Conservation (phyloP, 2,329 filamentous ascomycete species). For the Fusarium nygamai region DNA sequence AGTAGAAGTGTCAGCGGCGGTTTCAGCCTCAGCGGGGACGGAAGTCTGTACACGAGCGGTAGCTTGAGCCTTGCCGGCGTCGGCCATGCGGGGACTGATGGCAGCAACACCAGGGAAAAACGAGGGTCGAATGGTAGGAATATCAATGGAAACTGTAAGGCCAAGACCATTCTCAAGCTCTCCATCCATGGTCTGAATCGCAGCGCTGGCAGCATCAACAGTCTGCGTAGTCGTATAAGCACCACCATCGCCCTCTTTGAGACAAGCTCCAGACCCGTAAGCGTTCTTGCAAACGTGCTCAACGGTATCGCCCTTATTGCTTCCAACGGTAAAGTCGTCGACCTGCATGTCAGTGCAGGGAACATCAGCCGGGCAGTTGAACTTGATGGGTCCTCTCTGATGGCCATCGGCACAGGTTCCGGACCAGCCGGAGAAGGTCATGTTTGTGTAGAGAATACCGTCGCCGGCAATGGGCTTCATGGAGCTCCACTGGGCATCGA, state of each 20-base stretch:
- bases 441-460: slow-evolving; percentile 33
- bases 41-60: not conserved
- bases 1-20: not conserved
- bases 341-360: slow-evolving; percentile 36
- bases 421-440: slow-evolving; percentile 36
- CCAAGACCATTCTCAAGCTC: slow-evolving; percentile 28
- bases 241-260: slow-evolving; percentile 12
- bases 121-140: slow-evolving; percentile 21
- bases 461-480: slow-evolving; percentile 23
- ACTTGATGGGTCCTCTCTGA: slow-evolving; percentile 34
- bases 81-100: slow-evolving; percentile 23
- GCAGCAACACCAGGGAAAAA: slow-evolving; percentile 32
- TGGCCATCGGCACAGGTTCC: slow-evolving; percentile 32
- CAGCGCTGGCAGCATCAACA: slow-evolving; percentile 1
- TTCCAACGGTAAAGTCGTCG: slow-evolving; percentile 32
- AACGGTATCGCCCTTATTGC: slow-evolving; percentile 11
- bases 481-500: slow-evolving; percentile 33
- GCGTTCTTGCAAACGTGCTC: slow-evolving; percentile 35
- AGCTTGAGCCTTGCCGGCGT: not conserved
- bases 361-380: slow-evolving; percentile 32
- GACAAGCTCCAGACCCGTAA: slow-evolving; percentile 28
- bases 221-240: slow-evolving; percentile 31
- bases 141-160: slow-evolving; percentile 23
- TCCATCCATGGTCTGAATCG: slow-evolving; percentile 26
- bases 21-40: not conserved